Base-by-base conservation (phyloP, 768 basidiomycete species). In the Rhizopogon vinicolor region DNA sequence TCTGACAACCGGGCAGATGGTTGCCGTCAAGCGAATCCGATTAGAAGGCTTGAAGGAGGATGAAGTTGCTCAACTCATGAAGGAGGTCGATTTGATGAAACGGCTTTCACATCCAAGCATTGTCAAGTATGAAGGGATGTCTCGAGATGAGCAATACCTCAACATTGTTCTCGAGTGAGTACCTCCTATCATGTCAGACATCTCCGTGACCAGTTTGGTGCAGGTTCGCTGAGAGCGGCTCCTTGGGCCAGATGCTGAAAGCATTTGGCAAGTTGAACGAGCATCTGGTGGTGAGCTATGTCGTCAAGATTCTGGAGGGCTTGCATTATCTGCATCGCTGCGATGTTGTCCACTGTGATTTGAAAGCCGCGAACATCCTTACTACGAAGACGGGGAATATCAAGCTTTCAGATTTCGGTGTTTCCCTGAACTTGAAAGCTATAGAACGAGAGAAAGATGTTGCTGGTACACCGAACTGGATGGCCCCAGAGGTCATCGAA, bases 321-420 rank as follows among this genome's bases (percentile, higher is more conserved):
- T 74, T 98, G 45, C 84, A 95, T 64, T 98, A 98, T 70, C 83
- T 99, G 13, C 96, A 99, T 71, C 76, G 76, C 58, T 85, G 85
- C 62, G 82, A 93, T 65, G 93, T 97, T 56, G 94, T 98, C 8
- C 96, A 99, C 68, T 97, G 96, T 68, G 96, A 99, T 72, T 82
- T 99, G 60, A 99, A 99, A 72, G 94, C 96, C 0, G 96, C 96
- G 22, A 99, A 98, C 68, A 97, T 99, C 66, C 83, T 99, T n/a
- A 94, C 91, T 13, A 98, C 95, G 14, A 98, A 98, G 81, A 95
- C 86, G 50, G 96, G 95, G 42, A 97, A 98, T 65, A 87, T 97
- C 65, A 98, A 98, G 74, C 82, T 99, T 3, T 90, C 93, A 7
- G 96, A 99, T 70, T 98, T 99, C 69, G 96, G 96, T 44, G 96